Evolutionary conservation across 805 yeast species (phyloP).

Genomic region (Yamadazyma phyllophila): DNA sequence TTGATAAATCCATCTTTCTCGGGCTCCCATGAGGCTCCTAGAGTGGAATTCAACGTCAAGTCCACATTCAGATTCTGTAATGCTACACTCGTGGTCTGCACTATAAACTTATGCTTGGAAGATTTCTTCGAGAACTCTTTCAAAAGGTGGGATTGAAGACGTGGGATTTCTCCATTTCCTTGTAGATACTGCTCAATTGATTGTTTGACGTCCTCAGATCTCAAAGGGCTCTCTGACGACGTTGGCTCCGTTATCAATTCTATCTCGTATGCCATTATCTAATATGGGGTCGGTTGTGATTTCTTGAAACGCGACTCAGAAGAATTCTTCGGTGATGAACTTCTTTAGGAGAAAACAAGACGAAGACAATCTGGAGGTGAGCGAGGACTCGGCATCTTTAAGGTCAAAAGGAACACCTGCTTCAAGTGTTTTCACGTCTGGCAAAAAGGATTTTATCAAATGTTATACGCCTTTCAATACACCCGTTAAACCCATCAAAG

Average conservation of each 20-base stretch:
- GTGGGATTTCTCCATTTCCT: constrained; percentile 14
- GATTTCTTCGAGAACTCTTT: constrained; percentile 41
- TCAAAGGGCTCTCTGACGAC: constrained; percentile 20
- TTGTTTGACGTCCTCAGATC: constrained; percentile 14
- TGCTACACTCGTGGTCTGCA: constrained; percentile 37
- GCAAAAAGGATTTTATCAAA: constrained; percentile 23
- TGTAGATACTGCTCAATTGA: constrained; percentile 10
- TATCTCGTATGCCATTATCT: constrained; percentile 2
- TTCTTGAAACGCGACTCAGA: neutral
- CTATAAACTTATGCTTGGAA: constrained; percentile 55
- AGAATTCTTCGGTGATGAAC: neutral
- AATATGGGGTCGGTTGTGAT: neutral
- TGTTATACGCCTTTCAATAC: constrained; percentile 39
- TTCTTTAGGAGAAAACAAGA: constrained; percentile 6
- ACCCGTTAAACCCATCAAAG: constrained; percentile 34
- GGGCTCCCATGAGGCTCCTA: constrained; percentile 59
- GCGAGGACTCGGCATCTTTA: constrained; percentile 1
- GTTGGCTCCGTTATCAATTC: constrained; percentile 6
- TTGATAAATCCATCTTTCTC: constrained; percentile 48
- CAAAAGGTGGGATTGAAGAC: constrained; percentile 30
- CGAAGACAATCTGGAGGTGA: neutral
- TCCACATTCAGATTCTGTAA: constrained; percentile 19
- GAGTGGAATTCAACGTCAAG: constrained; percentile 28
- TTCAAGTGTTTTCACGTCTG: constrained; percentile 3
- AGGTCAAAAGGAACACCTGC: neutral